These are phyloP conservation scores for Arthrobotrys pseudoclavata DNA, from an alignment of 2,329 filamentous ascomycete genomes.

Conservation along the genomic window DNA sequence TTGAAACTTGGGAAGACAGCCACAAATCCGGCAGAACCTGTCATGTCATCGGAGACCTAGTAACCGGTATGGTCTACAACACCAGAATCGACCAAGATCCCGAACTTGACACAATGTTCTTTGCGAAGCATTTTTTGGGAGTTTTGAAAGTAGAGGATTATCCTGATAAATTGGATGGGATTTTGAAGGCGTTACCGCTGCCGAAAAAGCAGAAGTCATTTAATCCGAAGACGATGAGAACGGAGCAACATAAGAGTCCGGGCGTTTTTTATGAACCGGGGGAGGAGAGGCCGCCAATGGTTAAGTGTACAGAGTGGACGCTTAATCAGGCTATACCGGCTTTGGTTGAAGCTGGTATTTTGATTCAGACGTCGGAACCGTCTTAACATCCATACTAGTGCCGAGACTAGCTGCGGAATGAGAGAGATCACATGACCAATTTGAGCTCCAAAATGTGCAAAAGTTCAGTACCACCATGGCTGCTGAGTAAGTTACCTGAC, in stretches of 20 bases:
- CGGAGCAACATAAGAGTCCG: conserved; percentile 47
- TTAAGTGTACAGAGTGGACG: conserved; percentile 47
- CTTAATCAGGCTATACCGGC: conserved; percentile 39
- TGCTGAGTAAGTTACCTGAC: no score
- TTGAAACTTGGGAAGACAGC: conserved; percentile 30
- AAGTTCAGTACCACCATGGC: no score
- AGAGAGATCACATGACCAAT: no score
- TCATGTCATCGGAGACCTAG: conserved; percentile 40
- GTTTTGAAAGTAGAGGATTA: conserved; percentile 22
- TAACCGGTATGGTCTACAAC: conserved; percentile 45
- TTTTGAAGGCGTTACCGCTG: conserved; percentile 13
- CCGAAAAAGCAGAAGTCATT: conserved; percentile 38
- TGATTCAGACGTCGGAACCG: not conserved
- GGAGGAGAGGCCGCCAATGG: conserved; percentile 30
- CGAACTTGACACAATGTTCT: conserved; percentile 5
- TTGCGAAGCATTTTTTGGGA: conserved; percentile 22
- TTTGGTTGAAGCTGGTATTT: conserved; percentile 8
- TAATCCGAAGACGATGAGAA: conserved; percentile 34
- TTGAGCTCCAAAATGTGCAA: no score
- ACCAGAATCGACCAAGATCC: not conserved
- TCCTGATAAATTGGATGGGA: conserved; percentile 23
- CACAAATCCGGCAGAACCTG: conserved; percentile 23
- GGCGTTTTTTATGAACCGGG: conserved; percentile 33
- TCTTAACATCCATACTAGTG: not conserved
- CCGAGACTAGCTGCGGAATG: no score